Percentiles rank a stretch among this genome's conserved stretches.
These are phyloP conservation scores for Vitis cinerea DNA, from an alignment of 164 flowering plant species.

Conservation along the genomic window DNA sequence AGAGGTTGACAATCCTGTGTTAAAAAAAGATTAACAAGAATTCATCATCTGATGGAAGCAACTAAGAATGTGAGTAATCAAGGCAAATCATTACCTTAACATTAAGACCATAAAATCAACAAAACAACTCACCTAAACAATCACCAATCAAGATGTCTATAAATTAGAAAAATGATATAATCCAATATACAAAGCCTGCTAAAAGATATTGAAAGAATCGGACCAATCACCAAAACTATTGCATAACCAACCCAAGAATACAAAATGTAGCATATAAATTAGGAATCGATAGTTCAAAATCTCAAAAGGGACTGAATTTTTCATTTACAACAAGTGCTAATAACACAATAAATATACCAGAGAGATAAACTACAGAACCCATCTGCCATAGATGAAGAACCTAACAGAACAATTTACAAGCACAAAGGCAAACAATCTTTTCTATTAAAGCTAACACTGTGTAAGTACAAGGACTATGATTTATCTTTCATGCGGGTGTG, in stretches of 20 bases:
- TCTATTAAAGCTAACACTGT: background rate
- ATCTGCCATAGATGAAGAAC: background rate
- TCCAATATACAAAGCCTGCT: background rate
- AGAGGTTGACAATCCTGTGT: constrained; percentile 48
- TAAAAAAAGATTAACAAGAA: constrained; percentile 14
- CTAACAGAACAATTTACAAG: background rate
- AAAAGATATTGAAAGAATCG: no score
- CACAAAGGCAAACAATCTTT: background rate
- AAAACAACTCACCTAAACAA: background rate
- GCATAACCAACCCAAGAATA: no score
- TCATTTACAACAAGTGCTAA: background rate
- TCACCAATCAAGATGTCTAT: background rate
- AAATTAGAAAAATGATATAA: background rate
- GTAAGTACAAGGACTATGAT: background rate
- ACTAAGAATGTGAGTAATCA: background rate
- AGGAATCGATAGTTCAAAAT: no score
- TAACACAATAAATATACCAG: background rate
- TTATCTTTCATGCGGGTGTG: background rate
- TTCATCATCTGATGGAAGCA: background rate
- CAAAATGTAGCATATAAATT: no score
- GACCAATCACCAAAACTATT: no score
- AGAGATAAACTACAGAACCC: background rate
- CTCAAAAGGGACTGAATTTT: background rate
- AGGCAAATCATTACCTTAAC: no score
- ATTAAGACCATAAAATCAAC: background rate